Conservation (phyloP, 2,329 filamentous ascomycete genomes). For the Beauveria rudraprayagi region DNA sequence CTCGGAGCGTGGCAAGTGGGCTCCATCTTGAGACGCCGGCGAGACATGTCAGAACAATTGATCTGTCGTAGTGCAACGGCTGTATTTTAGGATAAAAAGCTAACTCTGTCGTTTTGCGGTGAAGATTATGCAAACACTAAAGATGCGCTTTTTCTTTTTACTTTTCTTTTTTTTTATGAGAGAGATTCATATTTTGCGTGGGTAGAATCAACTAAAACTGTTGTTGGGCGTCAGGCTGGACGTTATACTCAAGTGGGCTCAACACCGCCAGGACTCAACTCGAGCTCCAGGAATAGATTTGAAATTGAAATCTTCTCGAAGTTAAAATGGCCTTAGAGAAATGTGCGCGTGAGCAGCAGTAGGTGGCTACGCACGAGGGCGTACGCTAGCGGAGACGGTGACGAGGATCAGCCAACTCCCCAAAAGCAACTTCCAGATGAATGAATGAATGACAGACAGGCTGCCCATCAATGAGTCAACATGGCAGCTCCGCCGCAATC, state of each 20-base stretch:
- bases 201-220: too few relatives aligned
- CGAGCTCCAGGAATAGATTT: not conserved
- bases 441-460: not conserved
- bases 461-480: not conserved
- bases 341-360: not conserved
- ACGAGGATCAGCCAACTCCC: not conserved
- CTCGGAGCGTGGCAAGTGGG: not conserved
- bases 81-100: not conserved
- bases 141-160: too few relatives aligned
- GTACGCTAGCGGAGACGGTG: not conserved
- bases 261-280: not conserved
- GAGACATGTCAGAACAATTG: not conserved
- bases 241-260: not conserved
- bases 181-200: too few relatives aligned
- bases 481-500: too few relatives aligned
- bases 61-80: not conserved
- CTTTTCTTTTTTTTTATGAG: too few relatives aligned
- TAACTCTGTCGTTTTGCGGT: not conserved
- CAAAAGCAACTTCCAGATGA: not conserved
- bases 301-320: too few relatives aligned
- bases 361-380: not conserved
- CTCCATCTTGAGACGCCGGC: conserved; percentile 5
- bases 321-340: not conserved
- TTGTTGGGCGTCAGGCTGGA: not conserved
- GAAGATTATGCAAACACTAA: not conserved